Evolutionary conservation across 1,139 yeast genomes (phyloP).

Genomic region (Nakaseomyces nivariensis): DNA sequence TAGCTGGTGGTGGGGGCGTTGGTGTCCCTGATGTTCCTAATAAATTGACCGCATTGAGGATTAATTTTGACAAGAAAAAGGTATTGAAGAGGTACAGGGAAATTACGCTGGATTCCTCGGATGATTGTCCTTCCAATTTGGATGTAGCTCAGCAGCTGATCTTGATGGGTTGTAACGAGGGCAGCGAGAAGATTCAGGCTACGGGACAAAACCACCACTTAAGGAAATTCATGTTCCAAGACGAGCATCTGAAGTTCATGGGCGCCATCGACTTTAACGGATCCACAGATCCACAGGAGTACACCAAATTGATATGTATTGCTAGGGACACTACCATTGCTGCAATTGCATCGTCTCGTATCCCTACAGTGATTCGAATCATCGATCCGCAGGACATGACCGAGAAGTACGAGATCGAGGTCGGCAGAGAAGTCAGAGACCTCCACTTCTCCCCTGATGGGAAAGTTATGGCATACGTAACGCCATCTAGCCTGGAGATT

Average conservation of each 20-base stretch:
- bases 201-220: slow-evolving; percentile 61
- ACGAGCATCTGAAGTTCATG: slow-evolving; percentile 53
- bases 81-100: slow-evolving; percentile 55
- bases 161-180: slow-evolving; percentile 68
- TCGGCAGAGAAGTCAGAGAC: slow-evolving; percentile 45
- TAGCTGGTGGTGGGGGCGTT: slow-evolving; percentile 94
- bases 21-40: slow-evolving; percentile 84
- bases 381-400: slow-evolving; percentile 50
- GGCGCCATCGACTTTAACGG: slow-evolving; percentile 40
- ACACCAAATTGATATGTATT: slow-evolving; percentile 48
- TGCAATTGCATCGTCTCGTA: slow-evolving; percentile 49
- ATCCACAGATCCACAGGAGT: slow-evolving; percentile 38
- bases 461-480: slow-evolving; percentile 47
- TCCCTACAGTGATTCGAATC: slow-evolving; percentile 49
- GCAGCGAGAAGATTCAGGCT: slow-evolving; percentile 46
- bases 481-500: slow-evolving; percentile 44
- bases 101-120: slow-evolving; percentile 48
- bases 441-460: slow-evolving; percentile 41
- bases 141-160: slow-evolving; percentile 46
- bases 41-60: slow-evolving; percentile 61
- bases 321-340: slow-evolving; percentile 48
- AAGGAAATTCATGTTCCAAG: slow-evolving; percentile 50
- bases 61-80: slow-evolving; percentile 44
- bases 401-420: slow-evolving; percentile 42
- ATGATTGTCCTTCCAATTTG: slow-evolving; percentile 68